Evolutionary conservation across 352 stramenopile species (phyloP), one percentile per base, ranked within the genome.

Genomic region (Halophytophthora batemanensis): DNA sequence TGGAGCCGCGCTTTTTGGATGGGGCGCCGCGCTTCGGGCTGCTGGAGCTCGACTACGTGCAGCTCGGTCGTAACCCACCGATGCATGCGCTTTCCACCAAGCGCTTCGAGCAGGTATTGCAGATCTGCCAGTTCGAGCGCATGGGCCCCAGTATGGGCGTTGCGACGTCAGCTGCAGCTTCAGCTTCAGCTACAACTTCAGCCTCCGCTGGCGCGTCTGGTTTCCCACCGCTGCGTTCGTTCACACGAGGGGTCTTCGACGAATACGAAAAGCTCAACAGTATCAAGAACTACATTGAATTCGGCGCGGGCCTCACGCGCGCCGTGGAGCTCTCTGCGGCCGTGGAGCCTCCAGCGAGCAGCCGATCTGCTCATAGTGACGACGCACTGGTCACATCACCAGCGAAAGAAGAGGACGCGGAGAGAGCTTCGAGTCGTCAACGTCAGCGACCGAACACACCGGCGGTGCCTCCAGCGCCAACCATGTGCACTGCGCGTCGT

Each of bases 41-140:
- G 46, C 54, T 91, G 42, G 81, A 91, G 55, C 79, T 91, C 14
- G 81, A 91, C 48, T 91, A 87, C 54, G 71, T 86, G 13, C 77
- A 88, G 45, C 59, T 87, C 34, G 71, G 75, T 37, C 63, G 17
- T 37, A 31, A 31, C 25, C 42, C 36, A 8, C 66, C 61, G 1
- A 55, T 39, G 18, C 65, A 70, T 22, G 50, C 76, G 33, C 67
- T 87, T 17, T 91, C 77, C 1, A 71, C 41, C 35, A 88, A 81
- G 36, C 71, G 81, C 0, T 86, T 91, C 42, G 66, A 77, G 21
- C 81, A 91, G 59, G 61, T 91, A 25, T 54, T 91, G 18, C 46
- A 68, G 13, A 63, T 74, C n/a, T 74, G 79, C 28, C 71, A 86
- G 54, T 42, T 89, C 8, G 65, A 74, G 28, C 66, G 64, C 12